Percentiles rank a stretch among this genome's conserved stretches.
Conservation (phyloP, 106 monocot species). For the Acorus calamus region DNA sequence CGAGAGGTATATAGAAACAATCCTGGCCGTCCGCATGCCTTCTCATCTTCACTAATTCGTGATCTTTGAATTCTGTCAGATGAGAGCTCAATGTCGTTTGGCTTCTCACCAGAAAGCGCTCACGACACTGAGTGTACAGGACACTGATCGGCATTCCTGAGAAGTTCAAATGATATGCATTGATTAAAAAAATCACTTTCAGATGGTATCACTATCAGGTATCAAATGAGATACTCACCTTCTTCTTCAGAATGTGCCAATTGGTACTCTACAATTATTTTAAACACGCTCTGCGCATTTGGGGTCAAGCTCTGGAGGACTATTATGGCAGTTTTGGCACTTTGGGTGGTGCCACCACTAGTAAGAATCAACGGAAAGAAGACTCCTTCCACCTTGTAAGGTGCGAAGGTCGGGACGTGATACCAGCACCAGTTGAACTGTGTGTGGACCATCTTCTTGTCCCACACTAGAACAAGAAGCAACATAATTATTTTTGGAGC, state of each 20-base stretch:
- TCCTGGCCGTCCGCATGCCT: conserved; percentile 85
- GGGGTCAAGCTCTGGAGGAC: conserved; percentile 92
- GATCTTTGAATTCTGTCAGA: conserved; percentile 90
- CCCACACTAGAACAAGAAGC: conserved; percentile 62
- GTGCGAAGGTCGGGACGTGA: conserved; percentile 84
- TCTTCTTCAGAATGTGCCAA: conserved; percentile 71
- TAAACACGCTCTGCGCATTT: conserved; percentile 91
- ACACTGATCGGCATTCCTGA: conserved; percentile 69
- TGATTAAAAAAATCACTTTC: not conserved
- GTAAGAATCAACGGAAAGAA: conserved; percentile 75
- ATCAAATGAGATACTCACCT: conserved; percentile 30
- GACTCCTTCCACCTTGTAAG: conserved; percentile 74
- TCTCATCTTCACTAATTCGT: conserved; percentile 73
- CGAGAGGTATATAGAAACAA: conserved; percentile 74
- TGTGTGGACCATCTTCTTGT: conserved; percentile 98
- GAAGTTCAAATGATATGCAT: not conserved
- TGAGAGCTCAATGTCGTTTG: conserved; percentile 83
- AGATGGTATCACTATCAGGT: not conserved
- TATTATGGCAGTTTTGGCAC: conserved; percentile 70
- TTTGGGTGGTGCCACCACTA: conserved; percentile 55
- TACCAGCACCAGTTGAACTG: conserved; percentile 97
- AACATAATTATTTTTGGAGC: too few species aligned
- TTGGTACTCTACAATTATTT: conserved; percentile 65
- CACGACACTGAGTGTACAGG: conserved; percentile 69
- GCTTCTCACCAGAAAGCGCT: conserved; percentile 89